phyloP scores from a whole-genome alignment of 176 grass and related monocot species.

The Paspalum vaginatum region DNA sequence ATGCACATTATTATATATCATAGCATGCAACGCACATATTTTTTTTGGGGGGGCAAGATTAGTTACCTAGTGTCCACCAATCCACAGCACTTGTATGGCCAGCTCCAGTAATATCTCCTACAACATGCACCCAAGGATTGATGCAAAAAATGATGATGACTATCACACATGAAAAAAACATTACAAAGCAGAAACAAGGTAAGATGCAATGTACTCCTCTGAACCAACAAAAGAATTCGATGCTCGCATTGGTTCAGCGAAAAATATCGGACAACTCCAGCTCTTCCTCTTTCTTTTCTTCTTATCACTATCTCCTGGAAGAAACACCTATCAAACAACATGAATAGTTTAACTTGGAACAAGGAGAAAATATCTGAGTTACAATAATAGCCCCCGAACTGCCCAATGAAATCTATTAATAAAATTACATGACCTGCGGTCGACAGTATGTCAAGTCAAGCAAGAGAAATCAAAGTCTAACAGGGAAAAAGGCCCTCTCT shows the following conservation, averaged over 20 bases:
- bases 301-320: slow-evolving; percentile 57
- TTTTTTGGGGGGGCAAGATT: background rate
- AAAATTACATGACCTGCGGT: slow-evolving; percentile 64
- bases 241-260: slow-evolving; percentile 92
- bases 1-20: background rate
- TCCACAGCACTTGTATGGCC: slow-evolving; percentile 93
- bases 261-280: slow-evolving; percentile 67
- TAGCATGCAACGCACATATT: background rate
- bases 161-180: background rate
- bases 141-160: background rate
- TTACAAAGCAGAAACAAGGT: background rate
- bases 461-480: slow-evolving; percentile 94
- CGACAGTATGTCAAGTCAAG: slow-evolving; percentile 73
- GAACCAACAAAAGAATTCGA: slow-evolving; percentile 98
- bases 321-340: slow-evolving; percentile 57
- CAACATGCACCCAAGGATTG: slow-evolving; percentile 29
- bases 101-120: slow-evolving; percentile 93
- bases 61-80: slow-evolving; percentile 92
- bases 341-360: background rate
- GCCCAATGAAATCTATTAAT: background rate
- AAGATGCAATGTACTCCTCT: slow-evolving; percentile 85
- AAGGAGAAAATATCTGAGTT: slow-evolving; percentile 5
- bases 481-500: slow-evolving; percentile 79
- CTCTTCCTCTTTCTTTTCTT: slow-evolving; percentile 54
- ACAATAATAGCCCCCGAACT: slow-evolving; percentile 8